These are phyloP conservation scores for Paradendryphiella salina DNA, from an alignment of 2,329 filamentous ascomycete genomes.

Conservation along the genomic window DNA sequence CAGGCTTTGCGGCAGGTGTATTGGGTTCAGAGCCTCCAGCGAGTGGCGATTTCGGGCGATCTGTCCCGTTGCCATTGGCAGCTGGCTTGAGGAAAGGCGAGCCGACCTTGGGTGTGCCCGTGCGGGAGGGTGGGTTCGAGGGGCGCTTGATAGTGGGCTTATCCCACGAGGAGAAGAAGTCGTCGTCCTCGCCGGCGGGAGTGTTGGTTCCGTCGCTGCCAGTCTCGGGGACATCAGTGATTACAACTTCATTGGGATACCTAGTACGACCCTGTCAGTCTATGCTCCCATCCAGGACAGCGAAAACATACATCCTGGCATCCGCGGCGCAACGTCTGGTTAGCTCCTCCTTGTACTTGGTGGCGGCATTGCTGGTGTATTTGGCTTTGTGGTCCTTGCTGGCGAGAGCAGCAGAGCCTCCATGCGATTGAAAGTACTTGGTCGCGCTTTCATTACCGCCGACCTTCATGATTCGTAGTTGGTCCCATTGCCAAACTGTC, in stretches of 20 bases:
- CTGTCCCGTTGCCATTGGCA: slow-evolving; percentile 62
- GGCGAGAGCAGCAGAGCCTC: slow-evolving; percentile 87
- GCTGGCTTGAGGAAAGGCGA: slow-evolving; percentile 87
- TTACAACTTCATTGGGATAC: slow-evolving; percentile 80
- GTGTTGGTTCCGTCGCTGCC: slow-evolving; percentile 68
- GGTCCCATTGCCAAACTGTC: slow-evolving; percentile 91
- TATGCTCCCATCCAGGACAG: neutral
- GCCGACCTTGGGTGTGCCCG: slow-evolving; percentile 77
- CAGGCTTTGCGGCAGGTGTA: slow-evolving; percentile 68
- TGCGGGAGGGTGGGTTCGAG: slow-evolving; percentile 89
- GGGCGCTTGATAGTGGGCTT: slow-evolving; percentile 96
- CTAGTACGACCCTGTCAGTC: slow-evolving; percentile 54
- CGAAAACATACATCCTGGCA: slow-evolving; percentile 71
- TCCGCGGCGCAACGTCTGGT: slow-evolving; percentile 83
- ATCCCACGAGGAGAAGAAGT: slow-evolving; percentile 99
- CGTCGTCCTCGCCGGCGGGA: slow-evolving; percentile 83
- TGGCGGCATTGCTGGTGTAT: slow-evolving; percentile 90
- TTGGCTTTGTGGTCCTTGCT: slow-evolving; percentile 98
- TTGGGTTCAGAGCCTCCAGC: slow-evolving; percentile 52
- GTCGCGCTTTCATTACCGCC: slow-evolving; percentile 97
- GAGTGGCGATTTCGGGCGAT: slow-evolving; percentile 84
- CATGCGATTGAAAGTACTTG: slow-evolving; percentile 97
- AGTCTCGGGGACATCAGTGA: slow-evolving; percentile 69
- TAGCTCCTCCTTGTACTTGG: slow-evolving; percentile 97
- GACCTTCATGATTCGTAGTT: slow-evolving; percentile 95